These are phyloP conservation scores for Lecanosticta acicola DNA, from an alignment of 2,329 filamentous ascomycete species.

Conservation along the genomic window DNA sequence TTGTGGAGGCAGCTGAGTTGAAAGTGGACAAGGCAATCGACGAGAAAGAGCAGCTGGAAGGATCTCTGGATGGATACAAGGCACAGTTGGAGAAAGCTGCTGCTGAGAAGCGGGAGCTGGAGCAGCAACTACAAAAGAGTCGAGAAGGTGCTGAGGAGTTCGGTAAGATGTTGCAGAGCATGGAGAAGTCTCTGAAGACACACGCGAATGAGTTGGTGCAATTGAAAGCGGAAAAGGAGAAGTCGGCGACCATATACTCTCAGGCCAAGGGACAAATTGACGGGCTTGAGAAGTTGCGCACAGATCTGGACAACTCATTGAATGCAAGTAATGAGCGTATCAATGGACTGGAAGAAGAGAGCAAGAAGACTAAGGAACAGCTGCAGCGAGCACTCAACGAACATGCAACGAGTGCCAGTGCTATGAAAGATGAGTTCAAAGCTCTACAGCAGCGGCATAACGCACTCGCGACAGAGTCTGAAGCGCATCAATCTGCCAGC, in stretches of 20 bases:
- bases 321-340: conserved; percentile 13
- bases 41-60: conserved; percentile 28
- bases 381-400: conserved; percentile 13
- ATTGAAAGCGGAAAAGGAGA: conserved; percentile 11
- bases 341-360: conserved; percentile 19
- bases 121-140: conserved; percentile 11
- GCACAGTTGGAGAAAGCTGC: conserved; percentile 17
- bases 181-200: conserved; percentile 11
- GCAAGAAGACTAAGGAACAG: conserved; percentile 14
- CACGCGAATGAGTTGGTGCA: conserved; percentile 9
- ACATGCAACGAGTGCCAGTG: conserved; percentile 8
- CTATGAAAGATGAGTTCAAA: conserved; percentile 16
- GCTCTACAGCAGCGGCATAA: conserved; percentile 13
- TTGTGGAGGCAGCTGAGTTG: conserved; percentile 31
- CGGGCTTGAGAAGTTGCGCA: conserved; percentile 11
- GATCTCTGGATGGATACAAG: conserved; percentile 14
- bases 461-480: conserved; percentile 9
- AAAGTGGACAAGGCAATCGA: conserved; percentile 30
- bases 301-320: conserved; percentile 12
- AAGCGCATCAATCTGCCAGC: conserved; percentile 7
- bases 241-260: conserved; percentile 4
- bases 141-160: conserved; percentile 14
- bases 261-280: conserved; percentile 11
- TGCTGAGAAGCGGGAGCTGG: conserved; percentile 14
- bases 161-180: conserved; percentile 11